A percentile compares a stretch with the other conserved stretches of the same genome.
These are phyloP conservation scores for Trichoderma hamatum DNA, from an alignment of 2,329 filamentous ascomycete species.

Conservation along the genomic window DNA sequence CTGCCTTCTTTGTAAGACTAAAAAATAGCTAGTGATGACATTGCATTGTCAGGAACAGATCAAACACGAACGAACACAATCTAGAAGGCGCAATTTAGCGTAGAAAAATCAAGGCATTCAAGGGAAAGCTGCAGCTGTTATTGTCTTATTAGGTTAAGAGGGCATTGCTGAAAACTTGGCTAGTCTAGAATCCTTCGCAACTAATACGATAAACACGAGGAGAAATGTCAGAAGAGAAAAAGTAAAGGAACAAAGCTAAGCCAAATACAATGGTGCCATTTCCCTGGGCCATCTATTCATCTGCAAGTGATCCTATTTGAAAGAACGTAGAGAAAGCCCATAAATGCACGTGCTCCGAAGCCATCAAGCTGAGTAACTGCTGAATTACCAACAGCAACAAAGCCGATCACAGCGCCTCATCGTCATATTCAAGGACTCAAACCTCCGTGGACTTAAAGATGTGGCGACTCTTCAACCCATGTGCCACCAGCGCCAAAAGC, in stretches of 20 bases:
- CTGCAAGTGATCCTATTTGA: not conserved
- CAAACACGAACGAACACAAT: not conserved
- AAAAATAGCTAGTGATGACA: too few relatives aligned
- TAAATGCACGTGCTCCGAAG: not conserved
- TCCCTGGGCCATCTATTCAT: not conserved
- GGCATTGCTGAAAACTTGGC: not conserved
- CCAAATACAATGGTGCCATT: not conserved
- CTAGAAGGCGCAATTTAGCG: not conserved
- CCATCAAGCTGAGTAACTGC: not conserved
- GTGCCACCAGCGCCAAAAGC: conserved; percentile 4
- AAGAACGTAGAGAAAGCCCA: not conserved
- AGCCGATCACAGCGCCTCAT: not conserved
- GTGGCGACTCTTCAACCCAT: conserved; percentile 2
- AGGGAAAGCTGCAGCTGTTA: not conserved
- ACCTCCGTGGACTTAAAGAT: not conserved
- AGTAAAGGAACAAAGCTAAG: not conserved
- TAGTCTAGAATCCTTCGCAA: not conserved
- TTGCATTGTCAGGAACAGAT: not conserved
- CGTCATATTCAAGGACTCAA: not conserved
- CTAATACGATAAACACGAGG: not conserved
- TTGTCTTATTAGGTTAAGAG: not conserved
- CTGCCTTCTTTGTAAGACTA: too few relatives aligned
- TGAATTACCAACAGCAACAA: not conserved
- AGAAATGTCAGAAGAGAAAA: not conserved
- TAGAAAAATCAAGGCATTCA: not conserved